Evolutionary conservation across 192 early-diverging fungal species (phyloP), one percentile per base, ranked within the genome.

Genomic region (Umbelopsis ramanniana): DNA sequence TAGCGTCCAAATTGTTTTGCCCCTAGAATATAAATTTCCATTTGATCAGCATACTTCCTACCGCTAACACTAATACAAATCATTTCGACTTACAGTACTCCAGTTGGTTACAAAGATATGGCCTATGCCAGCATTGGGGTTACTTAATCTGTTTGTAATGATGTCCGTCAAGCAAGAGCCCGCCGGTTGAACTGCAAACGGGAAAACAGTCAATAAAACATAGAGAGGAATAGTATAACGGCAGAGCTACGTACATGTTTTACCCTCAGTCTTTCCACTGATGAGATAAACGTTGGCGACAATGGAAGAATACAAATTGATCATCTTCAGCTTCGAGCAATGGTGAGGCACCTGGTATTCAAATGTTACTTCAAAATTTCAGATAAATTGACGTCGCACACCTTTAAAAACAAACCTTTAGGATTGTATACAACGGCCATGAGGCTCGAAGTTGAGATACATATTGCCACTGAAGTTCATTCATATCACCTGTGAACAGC

Each of bases 81-180:
- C 11, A 15, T 55, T 29, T 55, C 5, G 6, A 55, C 53, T 55
- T 55, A 55, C 53, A 26, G 21, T 24, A 3, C 24, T 22, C 53
- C 53, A 55, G 26, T 55, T 55, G 5, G 53, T 55, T 24, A 55
- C 53, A 55, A 55, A 55, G 1, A 55, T 55, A 29, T 55, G 53
- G 7, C 8, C 53, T 29, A 14, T 55, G 21, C 53, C 53, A 29
- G 29, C 14, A 29, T 55, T 55, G 0, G 1, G 21, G 2, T 29
- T 29, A 6, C 11, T 29, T 24, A 23, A 24, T 55, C 21, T 29
- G 22, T 24, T 55, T 6, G 6, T 4, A 24, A 55, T 55, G 53
- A 55, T 22, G 0, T 55, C 53, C 24, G 5, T 4, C 26, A 55
- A 55, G 24, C 53, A 55, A 55, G 21, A 24, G 22, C 6, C 53